Evolutionary conservation across 768 basidiomycete genomes (phyloP).

Genomic region (Mycena crocata): DNA sequence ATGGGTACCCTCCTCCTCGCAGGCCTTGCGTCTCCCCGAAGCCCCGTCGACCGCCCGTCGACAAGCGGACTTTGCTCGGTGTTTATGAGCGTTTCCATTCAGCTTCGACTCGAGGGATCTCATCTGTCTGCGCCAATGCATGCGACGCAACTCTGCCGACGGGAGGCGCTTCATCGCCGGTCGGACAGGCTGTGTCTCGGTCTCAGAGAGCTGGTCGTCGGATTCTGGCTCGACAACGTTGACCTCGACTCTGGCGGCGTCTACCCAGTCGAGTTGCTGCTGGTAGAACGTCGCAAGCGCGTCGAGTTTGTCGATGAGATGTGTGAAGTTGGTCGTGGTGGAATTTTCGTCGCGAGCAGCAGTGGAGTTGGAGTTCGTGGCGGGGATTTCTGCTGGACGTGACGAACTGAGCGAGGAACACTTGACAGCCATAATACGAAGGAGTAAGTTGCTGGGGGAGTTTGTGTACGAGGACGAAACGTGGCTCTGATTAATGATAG

Average conservation of each 20-base stretch:
- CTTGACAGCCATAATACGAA: background rate
- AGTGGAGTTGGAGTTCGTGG: no score
- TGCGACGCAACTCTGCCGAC: constrained; percentile 9
- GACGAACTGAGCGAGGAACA: background rate
- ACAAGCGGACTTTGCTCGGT: background rate
- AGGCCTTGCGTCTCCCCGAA: background rate
- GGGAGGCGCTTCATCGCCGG: background rate
- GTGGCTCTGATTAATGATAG: background rate
- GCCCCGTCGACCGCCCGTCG: background rate
- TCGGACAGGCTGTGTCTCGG: constrained; percentile 1
- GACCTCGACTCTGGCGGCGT: constrained; percentile 10
- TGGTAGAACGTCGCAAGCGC: constrained; percentile 28
- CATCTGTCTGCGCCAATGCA: constrained; percentile 33
- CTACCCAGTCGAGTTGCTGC: constrained; percentile 30
- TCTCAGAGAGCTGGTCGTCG: constrained; percentile 24
- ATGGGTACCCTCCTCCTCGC: constrained; percentile 51
- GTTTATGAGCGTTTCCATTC: constrained; percentile 18
- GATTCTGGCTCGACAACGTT: constrained; percentile 18
- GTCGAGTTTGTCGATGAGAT: constrained; percentile 30
- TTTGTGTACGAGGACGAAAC: background rate
- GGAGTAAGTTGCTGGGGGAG: background rate
- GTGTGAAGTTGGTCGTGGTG: background rate
- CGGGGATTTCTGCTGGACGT: background rate
- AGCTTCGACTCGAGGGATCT: constrained; percentile 27
- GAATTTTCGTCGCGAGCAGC: background rate